Percentiles rank a stretch among this genome's conserved stretches.
Conservation (phyloP, 2,329 filamentous ascomycete genomes). For the Phialocephala subalpina region DNA sequence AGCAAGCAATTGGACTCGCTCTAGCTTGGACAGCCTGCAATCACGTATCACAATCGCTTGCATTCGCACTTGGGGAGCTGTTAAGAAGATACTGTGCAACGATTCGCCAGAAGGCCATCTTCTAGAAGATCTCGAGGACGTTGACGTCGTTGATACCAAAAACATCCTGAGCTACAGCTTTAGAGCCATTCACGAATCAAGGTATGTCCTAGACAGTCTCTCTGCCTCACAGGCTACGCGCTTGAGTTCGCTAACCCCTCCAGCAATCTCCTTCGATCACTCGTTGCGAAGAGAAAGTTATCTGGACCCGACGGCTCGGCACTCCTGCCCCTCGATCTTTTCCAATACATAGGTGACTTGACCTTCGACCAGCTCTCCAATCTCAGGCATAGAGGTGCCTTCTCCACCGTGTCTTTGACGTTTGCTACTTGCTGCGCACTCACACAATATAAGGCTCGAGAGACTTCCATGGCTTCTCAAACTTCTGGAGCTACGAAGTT, state of each 20-base stretch:
- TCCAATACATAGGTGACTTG: constrained; percentile 73
- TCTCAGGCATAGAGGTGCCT: constrained; percentile 89
- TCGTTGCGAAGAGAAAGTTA: constrained; percentile 55
- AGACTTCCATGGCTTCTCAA: background rate
- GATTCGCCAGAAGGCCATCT: constrained; percentile 93
- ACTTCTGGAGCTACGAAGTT: background rate
- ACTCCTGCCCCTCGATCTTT: constrained; percentile 62
- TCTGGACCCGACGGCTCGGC: constrained; percentile 49
- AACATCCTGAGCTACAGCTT: constrained; percentile 95
- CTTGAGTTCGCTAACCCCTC: constrained; percentile 16
- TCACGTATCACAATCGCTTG: constrained; percentile 66
- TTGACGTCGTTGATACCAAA: constrained; percentile 80
- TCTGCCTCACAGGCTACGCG: background rate
- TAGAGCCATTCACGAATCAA: constrained; percentile 92
- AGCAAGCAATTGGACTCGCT: background rate
- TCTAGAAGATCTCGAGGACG: constrained; percentile 77
- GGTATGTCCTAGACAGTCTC: constrained; percentile 57
- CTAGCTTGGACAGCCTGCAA: constrained; percentile 48
- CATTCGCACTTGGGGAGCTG: constrained; percentile 76
- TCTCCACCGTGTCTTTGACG: constrained; percentile 90
- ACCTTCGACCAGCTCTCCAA: constrained; percentile 85
- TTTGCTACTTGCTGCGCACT: constrained; percentile 82
- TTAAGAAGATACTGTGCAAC: constrained; percentile 83
- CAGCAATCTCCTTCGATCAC: constrained; percentile 75
- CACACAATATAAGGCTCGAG: constrained; percentile 49